phyloP scores from a whole-genome alignment of 192 early-diverging fungal genomes.

The Pilaira anomala region DNA sequence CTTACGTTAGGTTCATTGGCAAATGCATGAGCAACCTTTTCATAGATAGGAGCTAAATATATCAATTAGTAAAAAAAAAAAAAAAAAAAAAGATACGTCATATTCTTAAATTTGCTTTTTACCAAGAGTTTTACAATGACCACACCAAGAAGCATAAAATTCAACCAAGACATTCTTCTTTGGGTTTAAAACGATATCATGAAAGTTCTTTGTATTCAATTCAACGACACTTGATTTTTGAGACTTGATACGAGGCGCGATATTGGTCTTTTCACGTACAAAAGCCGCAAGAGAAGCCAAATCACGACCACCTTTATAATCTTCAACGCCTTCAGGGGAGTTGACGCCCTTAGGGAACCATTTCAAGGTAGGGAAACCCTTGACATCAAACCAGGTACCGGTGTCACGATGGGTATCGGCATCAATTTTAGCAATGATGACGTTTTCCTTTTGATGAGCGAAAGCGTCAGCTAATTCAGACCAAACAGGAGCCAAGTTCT shows the following conservation, averaged over 20 bases:
- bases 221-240: conserved; percentile 60
- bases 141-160: conserved; percentile 94
- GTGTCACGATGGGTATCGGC: conserved; percentile 84
- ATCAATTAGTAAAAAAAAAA: not conserved
- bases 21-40: conserved; percentile 82
- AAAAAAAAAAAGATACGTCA: not conserved
- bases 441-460: conserved; percentile 61
- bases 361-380: conserved; percentile 89
- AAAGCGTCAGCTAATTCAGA: conserved; percentile 80
- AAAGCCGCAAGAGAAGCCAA: conserved; percentile 73
- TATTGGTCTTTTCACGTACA: conserved; percentile 79
- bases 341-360: conserved; percentile 86
- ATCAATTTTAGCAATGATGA: conserved; percentile 89
- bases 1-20: conserved; percentile 70
- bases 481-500: conserved; percentile 67
- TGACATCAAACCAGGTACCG: conserved; percentile 71
- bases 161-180: conserved; percentile 81
- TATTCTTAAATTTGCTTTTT: conserved; percentile 6
- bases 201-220: conserved; percentile 75
- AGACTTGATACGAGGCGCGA: conserved; percentile 72
- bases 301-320: conserved; percentile 82
- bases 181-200: conserved; percentile 67
- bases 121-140: conserved; percentile 71
- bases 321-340: conserved; percentile 59
- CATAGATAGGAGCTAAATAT: conserved; percentile 76